A percentile compares a stretch with the other conserved stretches of the same genome.
Evolutionary conservation across 2,329 filamentous ascomycete species (phyloP).

Genomic region (Knoxdaviesia proteae): DNA sequence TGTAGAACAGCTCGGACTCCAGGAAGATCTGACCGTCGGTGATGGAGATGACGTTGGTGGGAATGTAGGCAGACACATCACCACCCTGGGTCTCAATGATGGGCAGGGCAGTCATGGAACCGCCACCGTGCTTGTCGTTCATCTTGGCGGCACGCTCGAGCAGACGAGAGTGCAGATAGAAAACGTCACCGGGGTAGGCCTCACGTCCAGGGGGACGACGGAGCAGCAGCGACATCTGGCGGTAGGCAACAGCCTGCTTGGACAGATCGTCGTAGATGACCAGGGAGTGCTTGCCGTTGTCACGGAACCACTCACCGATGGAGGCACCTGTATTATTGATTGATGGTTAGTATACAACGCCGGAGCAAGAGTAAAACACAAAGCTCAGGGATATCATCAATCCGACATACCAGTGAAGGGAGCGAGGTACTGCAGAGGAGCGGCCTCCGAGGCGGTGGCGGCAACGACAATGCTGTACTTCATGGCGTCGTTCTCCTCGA

Average conservation of each 20-base stretch:
- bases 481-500: slow-evolving; percentile 99
- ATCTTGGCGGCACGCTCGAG: slow-evolving; percentile 99
- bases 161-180: slow-evolving; percentile 98
- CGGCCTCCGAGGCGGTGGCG: slow-evolving; percentile 91
- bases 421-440: slow-evolving; percentile 81
- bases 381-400: slow-evolving; percentile 6
- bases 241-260: slow-evolving; percentile 95
- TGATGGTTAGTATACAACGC: not conserved
- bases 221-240: slow-evolving; percentile 96
- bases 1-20: slow-evolving; percentile 98
- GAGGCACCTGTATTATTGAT: slow-evolving; percentile 10
- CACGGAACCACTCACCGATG: slow-evolving; percentile 57
- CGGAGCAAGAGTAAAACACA: too few relatives aligned
- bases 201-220: slow-evolving; percentile 97
- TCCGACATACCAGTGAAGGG: slow-evolving; percentile 55
- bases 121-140: slow-evolving; percentile 84
- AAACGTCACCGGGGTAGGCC: slow-evolving; percentile 97
- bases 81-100: slow-evolving; percentile 99
- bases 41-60: slow-evolving; percentile 99
- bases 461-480: slow-evolving; percentile 91
- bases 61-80: slow-evolving; percentile 99
- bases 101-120: slow-evolving; percentile 91
- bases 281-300: slow-evolving; percentile 72
- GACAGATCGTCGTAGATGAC: slow-evolving; percentile 89
- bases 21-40: slow-evolving; percentile 99